Evolutionary conservation across 768 basidiomycete species (phyloP), one percentile per base, ranked within the genome.

Genomic region (Leccinum obscurum): DNA sequence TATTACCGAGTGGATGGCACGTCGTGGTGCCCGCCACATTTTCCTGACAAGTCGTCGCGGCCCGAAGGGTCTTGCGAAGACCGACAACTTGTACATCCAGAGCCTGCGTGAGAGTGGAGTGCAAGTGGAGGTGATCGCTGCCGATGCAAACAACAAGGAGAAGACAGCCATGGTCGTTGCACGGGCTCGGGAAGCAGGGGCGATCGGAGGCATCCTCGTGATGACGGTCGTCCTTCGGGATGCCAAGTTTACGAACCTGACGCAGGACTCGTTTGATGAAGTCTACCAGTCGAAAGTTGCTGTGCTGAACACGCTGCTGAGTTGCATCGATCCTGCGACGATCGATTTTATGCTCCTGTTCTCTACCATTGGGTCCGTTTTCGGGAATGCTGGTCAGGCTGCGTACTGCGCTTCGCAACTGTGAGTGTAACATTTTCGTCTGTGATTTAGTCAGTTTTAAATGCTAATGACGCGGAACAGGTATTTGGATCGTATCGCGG

Each of bases 201-300:
- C 71, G 2, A 68, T 75, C 24, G 74, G 74, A 46, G 74, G 74
- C 30, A 57, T 73, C 54, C 68, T 75, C 41, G 64, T 75, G 50
- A 75, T 75, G 74, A 72, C 74, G 1, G 68, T 74, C 24, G 73
- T 75, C 26, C 75, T 75, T 48, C 71, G 70, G 10, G 74, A 75
- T 50, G 68, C 64, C 35, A 70, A 68, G 20, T 75, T 75, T 48
- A 70, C 72, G 22, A 73, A 73, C 60, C 58, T 76, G 26, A 74
- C 75, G 9, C 72, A 74, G 26, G 52, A 76, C 26, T 67, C 68
- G 3, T 76, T 76, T 26, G 66, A 67, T 5, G 61, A 68, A 1
- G 66, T 67, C 20, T 68, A 68, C 55, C 66, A 62, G 6, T 68
- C 66, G 44, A 67, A 67, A 52, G 66, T 67, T 7, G 51, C 63